Base-by-base conservation (phyloP, 2,329 filamentous ascomycete species). In the Aureobasidium sp. region DNA sequence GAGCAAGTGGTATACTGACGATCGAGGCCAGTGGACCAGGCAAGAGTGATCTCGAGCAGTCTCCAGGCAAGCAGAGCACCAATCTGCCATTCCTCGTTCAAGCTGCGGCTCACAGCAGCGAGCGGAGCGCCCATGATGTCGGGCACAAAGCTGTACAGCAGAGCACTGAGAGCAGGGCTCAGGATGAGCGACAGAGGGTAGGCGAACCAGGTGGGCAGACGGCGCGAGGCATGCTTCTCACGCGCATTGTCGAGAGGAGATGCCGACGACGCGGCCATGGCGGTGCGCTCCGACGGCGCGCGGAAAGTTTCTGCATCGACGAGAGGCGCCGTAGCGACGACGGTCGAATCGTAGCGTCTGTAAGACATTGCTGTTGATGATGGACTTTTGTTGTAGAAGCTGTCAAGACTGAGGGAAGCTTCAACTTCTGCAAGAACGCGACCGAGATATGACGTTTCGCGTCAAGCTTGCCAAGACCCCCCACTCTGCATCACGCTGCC, bases 11-110 rank as follows among this genome's bases (percentile, higher is more conserved):
- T 60, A 5, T n/a, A 49, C 77, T 85, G 81, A 75, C 88, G 85
- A 73, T 95, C 90, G 71, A 88, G 89, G 65, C 85, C 80, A 47
- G 85, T 78, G 67, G 82, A 83, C 90, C 91, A 96, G 50, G 84
- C 87, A 50, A 92, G 70, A 29, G 79, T 84, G 59, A 96, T 79
- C 72, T 91, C 86, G 50, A 85, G 73, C 41, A 77, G 72, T 83
- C 89, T 81, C 78, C 79, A 82, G 11, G 67, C 79, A 57, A 86
- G 69, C 64, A 84, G 70, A 16, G 75, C 77, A 6, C 74, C 78
- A 32, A 90, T 80, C 71, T 90, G 85, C 70, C 76, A 75, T 79
- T 83, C 84, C 58, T 81, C 81, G 55, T 87, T 83, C 63, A 85
- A 74, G 61, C 80, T 81, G 68, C 85, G 84, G 71, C 85, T 88